These are phyloP conservation scores for Talaromyces sp. DNA, from an alignment of 2,329 filamentous ascomycete genomes.

Conservation along the genomic window DNA sequence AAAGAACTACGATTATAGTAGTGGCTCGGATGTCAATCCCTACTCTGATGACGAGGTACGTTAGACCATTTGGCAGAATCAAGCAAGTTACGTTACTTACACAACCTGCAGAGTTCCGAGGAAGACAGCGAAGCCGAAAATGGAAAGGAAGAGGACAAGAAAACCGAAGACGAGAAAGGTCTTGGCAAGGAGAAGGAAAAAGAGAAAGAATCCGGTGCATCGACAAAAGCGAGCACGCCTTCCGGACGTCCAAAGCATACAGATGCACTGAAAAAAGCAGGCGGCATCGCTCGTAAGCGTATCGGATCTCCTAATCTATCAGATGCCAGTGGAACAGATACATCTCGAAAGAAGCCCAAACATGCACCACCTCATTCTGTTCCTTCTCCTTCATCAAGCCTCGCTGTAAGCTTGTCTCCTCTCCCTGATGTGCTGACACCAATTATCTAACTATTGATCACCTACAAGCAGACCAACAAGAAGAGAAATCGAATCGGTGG, in stretches of 20 bases:
- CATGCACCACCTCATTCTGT: constrained; percentile 53
- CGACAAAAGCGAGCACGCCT: constrained; percentile 65
- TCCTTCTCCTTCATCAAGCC: constrained; percentile 60
- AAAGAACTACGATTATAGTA: constrained; percentile 79
- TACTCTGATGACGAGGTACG: constrained; percentile 51
- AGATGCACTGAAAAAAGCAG: constrained; percentile 48
- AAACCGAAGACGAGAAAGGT: constrained; percentile 54
- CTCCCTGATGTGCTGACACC: background rate
- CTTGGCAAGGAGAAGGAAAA: constrained; percentile 40
- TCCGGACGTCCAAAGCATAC: constrained; percentile 53
- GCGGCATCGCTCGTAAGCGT: constrained; percentile 64
- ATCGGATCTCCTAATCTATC: constrained; percentile 81
- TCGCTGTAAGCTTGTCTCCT: constrained; percentile 33
- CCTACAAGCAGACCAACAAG: constrained; percentile 50
- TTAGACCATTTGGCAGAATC: background rate
- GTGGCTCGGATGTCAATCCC: constrained; percentile 57
- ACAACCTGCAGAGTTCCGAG: constrained; percentile 47
- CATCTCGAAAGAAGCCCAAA: constrained; percentile 71
- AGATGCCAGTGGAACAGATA: constrained; percentile 89
- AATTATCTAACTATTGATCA: background rate
- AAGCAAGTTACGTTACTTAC: constrained; percentile 10
- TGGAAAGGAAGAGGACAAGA: constrained; percentile 55
- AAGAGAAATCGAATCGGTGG: constrained; percentile 40
- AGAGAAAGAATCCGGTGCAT: constrained; percentile 51
- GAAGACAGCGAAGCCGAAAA: constrained; percentile 60